Percentiles rank a stretch among this genome's conserved stretches.
These are phyloP conservation scores for Alliaria petiolata DNA, from an alignment of 345 rosid genomes.

Conservation along the genomic window DNA sequence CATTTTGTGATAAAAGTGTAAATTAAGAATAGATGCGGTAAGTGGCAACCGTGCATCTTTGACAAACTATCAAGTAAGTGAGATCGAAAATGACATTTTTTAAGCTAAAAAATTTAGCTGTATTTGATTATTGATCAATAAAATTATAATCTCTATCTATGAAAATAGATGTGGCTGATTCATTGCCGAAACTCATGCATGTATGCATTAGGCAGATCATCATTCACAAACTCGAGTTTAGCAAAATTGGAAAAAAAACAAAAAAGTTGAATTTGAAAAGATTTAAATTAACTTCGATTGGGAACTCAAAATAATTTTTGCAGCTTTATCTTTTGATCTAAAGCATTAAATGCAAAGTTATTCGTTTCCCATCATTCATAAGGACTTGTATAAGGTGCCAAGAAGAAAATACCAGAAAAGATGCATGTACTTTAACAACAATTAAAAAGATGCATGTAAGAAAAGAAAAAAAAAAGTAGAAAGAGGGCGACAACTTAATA, in stretches of 20 bases:
- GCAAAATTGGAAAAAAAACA: too few species aligned
- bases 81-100: background rate
- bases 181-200: background rate
- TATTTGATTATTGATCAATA: background rate
- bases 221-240: too few species aligned
- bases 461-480: background rate
- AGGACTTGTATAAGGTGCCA: conserved; percentile 8
- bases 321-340: background rate
- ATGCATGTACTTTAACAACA: conserved; percentile 2
- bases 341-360: conserved; percentile 3
- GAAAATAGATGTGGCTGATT: background rate
- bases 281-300: background rate
- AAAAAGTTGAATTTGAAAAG: too few species aligned
- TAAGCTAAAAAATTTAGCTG: conserved; percentile 7
- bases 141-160: background rate
- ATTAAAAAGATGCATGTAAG: conserved; percentile 1
- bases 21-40: background rate
- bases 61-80: too few species aligned
- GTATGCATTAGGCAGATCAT: conserved; percentile 11
- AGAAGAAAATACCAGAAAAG: background rate
- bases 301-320: conserved; percentile 8
- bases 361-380: conserved; percentile 22
- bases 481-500: background rate
- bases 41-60: conserved; percentile 12
- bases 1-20: background rate